Percentiles rank a stretch among this genome's conserved stretches.
Conservation (phyloP, 2,329 filamentous ascomycete genomes). For the Fusarium vanettenii region DNA sequence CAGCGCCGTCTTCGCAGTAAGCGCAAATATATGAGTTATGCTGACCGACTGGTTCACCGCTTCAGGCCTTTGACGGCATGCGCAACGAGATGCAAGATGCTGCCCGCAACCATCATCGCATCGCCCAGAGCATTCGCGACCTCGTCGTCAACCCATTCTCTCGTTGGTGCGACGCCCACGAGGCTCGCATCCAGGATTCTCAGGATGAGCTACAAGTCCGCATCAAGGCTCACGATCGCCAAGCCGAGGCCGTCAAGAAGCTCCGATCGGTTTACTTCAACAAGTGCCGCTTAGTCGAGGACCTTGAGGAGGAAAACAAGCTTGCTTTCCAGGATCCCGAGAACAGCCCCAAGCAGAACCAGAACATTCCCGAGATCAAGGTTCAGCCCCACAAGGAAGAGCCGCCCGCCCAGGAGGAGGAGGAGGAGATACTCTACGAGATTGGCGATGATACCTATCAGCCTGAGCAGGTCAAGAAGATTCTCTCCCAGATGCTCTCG, state of each 20-base stretch:
- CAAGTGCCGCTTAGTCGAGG: conserved; percentile 95
- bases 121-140: conserved; percentile 95
- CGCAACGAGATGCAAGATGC: conserved; percentile 93
- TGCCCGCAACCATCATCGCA: conserved; percentile 90
- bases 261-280: conserved; percentile 97
- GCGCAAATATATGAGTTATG: neutral
- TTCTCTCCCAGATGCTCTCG: conserved; percentile 86
- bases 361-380: conserved; percentile 85
- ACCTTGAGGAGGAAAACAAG: conserved; percentile 98
- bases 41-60: conserved; percentile 31
- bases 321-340: conserved; percentile 93
- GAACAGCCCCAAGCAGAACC: conserved; percentile 70
- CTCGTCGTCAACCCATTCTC: conserved; percentile 94
- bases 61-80: conserved; percentile 91
- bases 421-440: conserved; percentile 86
- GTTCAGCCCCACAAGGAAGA: conserved; percentile 76
- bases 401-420: conserved; percentile 64
- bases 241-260: conserved; percentile 91
- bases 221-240: conserved; percentile 93
- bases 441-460: conserved; percentile 90
- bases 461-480: conserved; percentile 90
- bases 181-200: conserved; percentile 88
- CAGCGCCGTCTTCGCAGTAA: conserved; percentile 9
- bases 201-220: conserved; percentile 92
- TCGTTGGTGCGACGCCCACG: conserved; percentile 96